phyloP scores from a whole-genome alignment of 495 filamentous ascomycete species.

The Astrothelium macrocarpum region DNA sequence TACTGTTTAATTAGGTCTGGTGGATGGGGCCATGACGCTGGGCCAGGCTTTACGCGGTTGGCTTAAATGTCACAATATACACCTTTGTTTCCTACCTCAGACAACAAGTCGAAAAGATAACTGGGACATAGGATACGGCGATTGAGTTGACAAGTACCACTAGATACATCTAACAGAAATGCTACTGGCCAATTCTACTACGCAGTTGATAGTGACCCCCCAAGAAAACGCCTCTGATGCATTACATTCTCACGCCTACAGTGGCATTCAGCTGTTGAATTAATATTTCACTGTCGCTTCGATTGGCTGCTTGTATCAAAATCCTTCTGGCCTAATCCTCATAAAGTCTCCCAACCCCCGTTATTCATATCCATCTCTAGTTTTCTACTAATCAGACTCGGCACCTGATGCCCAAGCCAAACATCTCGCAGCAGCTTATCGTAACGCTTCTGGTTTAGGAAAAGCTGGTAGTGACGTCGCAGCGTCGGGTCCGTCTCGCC shows the following conservation, averaged over 20 bases:
- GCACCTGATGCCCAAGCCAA: conserved; percentile 80
- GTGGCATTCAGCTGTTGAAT: not conserved
- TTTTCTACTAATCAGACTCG: conserved; percentile 79
- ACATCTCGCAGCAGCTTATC: conserved; percentile 74
- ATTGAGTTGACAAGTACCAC: not conserved
- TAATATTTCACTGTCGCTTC: not conserved
- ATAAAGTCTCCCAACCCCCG: conserved; percentile 85
- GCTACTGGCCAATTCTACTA: not conserved
- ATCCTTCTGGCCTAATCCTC: not conserved
- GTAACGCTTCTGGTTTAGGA: conserved; percentile 86
- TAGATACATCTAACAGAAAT: not conserved
- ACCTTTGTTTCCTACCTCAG: too few relatives aligned
- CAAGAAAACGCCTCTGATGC: too few relatives aligned
- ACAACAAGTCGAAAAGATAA: not conserved
- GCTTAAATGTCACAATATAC: too few relatives aligned
- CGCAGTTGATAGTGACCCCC: too few relatives aligned
- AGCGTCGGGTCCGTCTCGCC: conserved; percentile 86
- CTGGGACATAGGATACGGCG: not conserved
- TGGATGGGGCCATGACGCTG: too few relatives aligned
- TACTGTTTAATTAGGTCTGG: too few relatives aligned
- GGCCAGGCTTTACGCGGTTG: too few relatives aligned
- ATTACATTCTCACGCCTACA: not conserved
- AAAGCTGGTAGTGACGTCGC: conserved; percentile 68
- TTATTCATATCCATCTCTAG: conserved; percentile 92
- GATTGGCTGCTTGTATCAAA: not conserved